These are phyloP conservation scores for Colletotrichum magnum DNA, from an alignment of 2,329 filamentous ascomycete genomes.

Conservation along the genomic window DNA sequence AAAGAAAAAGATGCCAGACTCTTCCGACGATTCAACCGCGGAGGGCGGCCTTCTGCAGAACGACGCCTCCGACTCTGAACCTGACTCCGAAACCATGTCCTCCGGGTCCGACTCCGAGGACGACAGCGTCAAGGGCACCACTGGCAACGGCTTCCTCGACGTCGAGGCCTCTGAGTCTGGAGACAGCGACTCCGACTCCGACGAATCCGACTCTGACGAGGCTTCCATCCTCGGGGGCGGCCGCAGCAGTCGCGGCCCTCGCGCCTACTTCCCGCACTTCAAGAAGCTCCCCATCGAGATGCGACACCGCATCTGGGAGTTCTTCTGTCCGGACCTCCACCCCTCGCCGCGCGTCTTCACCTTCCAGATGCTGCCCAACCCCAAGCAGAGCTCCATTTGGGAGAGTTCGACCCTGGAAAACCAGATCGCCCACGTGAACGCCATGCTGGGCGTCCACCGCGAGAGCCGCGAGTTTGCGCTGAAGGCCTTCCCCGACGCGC, in stretches of 20 bases:
- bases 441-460: slow-evolving; percentile 51
- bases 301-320: slow-evolving; percentile 51
- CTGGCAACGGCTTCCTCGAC: slow-evolving; percentile 31
- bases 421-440: slow-evolving; percentile 42
- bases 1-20: slow-evolving; percentile 19
- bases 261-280: slow-evolving; percentile 45
- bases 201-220: slow-evolving; percentile 43
- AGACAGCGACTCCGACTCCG: slow-evolving; percentile 39
- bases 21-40: slow-evolving; percentile 29
- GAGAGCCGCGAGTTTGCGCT: slow-evolving; percentile 54
- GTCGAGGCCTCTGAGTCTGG: slow-evolving; percentile 36
- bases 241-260: not conserved
- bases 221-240: slow-evolving; percentile 18
- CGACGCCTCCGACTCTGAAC: slow-evolving; percentile 10
- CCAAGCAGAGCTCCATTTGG: slow-evolving; percentile 29
- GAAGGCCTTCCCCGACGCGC: slow-evolving; percentile 49
- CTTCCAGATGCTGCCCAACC: slow-evolving; percentile 41
- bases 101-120: slow-evolving; percentile 17
- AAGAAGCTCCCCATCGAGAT: slow-evolving; percentile 51
- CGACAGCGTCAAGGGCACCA: not conserved
- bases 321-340: slow-evolving; percentile 50
- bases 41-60: slow-evolving; percentile 37
- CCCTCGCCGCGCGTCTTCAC: slow-evolving; percentile 47
- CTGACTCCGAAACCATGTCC: slow-evolving; percentile 18
- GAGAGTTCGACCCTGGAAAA: slow-evolving; percentile 38